phyloP scores from a whole-genome alignment of 495 filamentous ascomycete genomes.

The Talaromyces wortmannii region DNA sequence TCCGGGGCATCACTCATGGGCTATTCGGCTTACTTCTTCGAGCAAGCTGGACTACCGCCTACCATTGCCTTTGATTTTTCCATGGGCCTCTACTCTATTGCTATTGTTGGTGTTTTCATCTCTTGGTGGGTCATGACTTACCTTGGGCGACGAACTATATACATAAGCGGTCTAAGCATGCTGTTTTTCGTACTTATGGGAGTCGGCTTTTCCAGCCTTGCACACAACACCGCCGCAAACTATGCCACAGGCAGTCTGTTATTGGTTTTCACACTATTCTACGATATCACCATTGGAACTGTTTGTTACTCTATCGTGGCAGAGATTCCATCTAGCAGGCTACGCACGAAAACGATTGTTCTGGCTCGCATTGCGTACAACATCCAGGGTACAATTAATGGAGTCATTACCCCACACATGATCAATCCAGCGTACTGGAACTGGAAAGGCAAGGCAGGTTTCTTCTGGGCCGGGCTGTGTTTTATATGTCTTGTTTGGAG shows the following conservation, averaged over 20 bases:
- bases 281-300: constrained; percentile 51
- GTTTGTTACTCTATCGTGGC: constrained; percentile 56
- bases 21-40: constrained; percentile 60
- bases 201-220: constrained; percentile 54
- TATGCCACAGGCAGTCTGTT: constrained; percentile 50
- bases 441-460: constrained; percentile 58
- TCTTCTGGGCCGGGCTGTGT: constrained; percentile 57
- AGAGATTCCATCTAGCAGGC: constrained; percentile 49
- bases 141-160: constrained; percentile 46
- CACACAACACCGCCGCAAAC: constrained; percentile 33
- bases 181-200: constrained; percentile 47
- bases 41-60: constrained; percentile 49
- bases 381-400: constrained; percentile 51
- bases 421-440: constrained; percentile 60
- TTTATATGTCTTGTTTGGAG: constrained; percentile 26
- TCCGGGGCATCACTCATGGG: constrained; percentile 16
- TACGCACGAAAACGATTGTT: constrained; percentile 57
- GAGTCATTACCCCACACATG: constrained; percentile 59
- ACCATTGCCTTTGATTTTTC: constrained; percentile 23
- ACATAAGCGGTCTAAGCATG: constrained; percentile 36
- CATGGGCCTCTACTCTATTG: constrained; percentile 19
- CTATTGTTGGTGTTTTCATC: constrained; percentile 19
- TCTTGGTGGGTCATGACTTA: constrained; percentile 23
- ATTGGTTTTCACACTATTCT: constrained; percentile 51
- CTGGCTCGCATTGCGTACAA: constrained; percentile 56